Conservation (phyloP, 768 basidiomycete species). For the Boletus sp. region DNA sequence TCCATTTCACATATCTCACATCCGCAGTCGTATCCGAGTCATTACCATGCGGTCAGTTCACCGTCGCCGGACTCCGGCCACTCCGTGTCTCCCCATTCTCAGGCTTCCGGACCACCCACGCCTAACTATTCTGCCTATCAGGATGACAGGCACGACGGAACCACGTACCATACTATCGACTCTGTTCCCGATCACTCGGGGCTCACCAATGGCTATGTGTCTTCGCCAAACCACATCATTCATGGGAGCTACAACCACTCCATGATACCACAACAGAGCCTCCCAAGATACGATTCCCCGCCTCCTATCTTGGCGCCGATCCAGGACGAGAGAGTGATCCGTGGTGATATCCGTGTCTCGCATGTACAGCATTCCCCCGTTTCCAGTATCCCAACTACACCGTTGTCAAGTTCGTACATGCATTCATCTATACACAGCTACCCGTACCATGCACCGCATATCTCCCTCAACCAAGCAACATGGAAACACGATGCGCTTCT, state of each 20-base stretch:
- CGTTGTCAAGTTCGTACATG: constrained; percentile 38
- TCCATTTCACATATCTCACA: constrained; percentile 62
- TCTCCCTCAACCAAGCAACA: constrained; percentile 37
- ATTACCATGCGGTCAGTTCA: constrained; percentile 37
- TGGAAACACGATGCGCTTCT: constrained; percentile 50
- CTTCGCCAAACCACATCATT: constrained; percentile 28
- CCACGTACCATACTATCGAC: constrained; percentile 39
- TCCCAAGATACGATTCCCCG: constrained; percentile 47
- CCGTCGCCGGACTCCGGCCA: constrained; percentile 54
- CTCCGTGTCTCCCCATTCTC: constrained; percentile 41
- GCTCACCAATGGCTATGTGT: constrained; percentile 33
- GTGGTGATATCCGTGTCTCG: constrained; percentile 30
- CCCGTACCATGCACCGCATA: constrained; percentile 38
- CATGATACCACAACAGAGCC: constrained; percentile 20
- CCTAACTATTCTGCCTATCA: constrained; percentile 46
- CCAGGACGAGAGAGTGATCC: constrained; percentile 38
- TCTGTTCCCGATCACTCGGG: constrained; percentile 30
- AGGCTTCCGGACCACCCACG: constrained; percentile 31
- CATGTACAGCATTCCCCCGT: constrained; percentile 32
- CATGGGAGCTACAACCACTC: constrained; percentile 26
- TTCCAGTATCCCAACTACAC: constrained; percentile 32
- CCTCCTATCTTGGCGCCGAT: constrained; percentile 59
- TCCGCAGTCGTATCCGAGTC: constrained; percentile 44
- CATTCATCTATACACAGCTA: constrained; percentile 43
- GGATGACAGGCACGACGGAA: constrained; percentile 40